A percentile compares a stretch with the other conserved stretches of the same genome.
Conservation (phyloP, 306 rosid genomes). For the Casuarina equisetifolia region DNA sequence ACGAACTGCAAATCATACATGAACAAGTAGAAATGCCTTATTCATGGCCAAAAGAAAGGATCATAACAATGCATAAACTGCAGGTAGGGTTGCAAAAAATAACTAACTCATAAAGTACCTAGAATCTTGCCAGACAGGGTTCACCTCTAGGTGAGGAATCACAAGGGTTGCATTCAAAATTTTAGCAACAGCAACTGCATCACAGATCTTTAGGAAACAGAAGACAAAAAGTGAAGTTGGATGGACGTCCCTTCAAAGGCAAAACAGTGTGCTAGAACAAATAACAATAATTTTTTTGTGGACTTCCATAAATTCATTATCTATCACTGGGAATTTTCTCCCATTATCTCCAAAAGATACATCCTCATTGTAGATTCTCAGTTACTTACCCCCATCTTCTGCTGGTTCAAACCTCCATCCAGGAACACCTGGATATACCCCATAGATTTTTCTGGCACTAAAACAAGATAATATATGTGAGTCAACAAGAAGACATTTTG, state of each 20-base stretch:
- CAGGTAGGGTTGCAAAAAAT: background rate
- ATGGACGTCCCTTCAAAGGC: background rate
- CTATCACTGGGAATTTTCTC: background rate
- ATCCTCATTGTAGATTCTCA: background rate
- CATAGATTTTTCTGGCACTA: conserved; percentile 67
- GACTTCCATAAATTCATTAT: no score
- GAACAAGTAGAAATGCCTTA: background rate
- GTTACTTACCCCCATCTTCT: conserved; percentile 95
- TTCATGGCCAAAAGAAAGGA: background rate
- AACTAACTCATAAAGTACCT: conserved; percentile 44
- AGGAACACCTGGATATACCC: conserved; percentile 93
- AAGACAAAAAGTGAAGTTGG: conserved; percentile 4
- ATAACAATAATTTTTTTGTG: no score
- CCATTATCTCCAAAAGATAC: background rate
- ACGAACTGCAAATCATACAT: conserved; percentile 65
- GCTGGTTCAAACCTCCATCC: conserved; percentile 98
- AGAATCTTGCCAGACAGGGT: conserved; percentile 94
- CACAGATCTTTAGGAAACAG: conserved; percentile 67
- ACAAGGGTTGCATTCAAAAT: conserved; percentile 93
- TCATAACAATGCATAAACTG: background rate
- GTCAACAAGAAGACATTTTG: background rate
- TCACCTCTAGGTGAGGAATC: conserved; percentile 86
- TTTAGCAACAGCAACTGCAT: conserved; percentile 96
- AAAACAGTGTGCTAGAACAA: background rate
- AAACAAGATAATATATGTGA: conserved; percentile 43